Evolutionary conservation across 306 rosid species (phyloP), one percentile per base, ranked within the genome.

Genomic region (Vicia sativa): DNA sequence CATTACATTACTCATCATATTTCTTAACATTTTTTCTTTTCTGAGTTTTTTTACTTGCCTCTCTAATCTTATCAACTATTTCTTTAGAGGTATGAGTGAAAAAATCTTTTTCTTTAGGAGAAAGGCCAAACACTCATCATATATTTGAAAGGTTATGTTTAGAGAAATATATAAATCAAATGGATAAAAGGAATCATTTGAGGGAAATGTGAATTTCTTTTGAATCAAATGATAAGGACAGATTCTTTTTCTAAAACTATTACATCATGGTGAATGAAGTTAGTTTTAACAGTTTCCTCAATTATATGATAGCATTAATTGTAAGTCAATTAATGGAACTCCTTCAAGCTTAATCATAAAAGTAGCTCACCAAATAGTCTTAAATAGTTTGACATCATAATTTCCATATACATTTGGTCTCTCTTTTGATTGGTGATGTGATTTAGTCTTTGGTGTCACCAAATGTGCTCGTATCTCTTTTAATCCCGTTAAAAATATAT

Each of bases 281-380:
- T 70, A 64, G 15, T 48, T 62, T 48, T 62, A 75, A 60, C 31
- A 23, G 57, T 53, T 53, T 59, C 37, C 49, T 43, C 25, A 60
- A 35, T 43, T 59, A 63, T 66, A 19, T 15, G n/a, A 46, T 57
- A 54, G 41, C 80, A 76, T 69, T 76, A 13, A 79, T 57, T 57
- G 13, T 19, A 15, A 29, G 45, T 9, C 65, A 8, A 49, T 37
- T 29, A 26, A 21, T 14, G 75, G 72, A 62, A 57, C 46, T 56
- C 45, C 34, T 57, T 34, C 29, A 41, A 60, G 72, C 37, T 55
- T 13, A 14, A 31, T 39, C 73, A 65, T 38, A 26, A 70, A 74
- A 38, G 26, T 25, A 65, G 54, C 54, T 63, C 57, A 79, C 79
- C 76, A 68, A 74, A 41, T 37, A 13, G 54, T 28, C 43, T 44